phyloP scores from a whole-genome alignment of 805 yeast species.

The Nakazawaea molendinolei region DNA sequence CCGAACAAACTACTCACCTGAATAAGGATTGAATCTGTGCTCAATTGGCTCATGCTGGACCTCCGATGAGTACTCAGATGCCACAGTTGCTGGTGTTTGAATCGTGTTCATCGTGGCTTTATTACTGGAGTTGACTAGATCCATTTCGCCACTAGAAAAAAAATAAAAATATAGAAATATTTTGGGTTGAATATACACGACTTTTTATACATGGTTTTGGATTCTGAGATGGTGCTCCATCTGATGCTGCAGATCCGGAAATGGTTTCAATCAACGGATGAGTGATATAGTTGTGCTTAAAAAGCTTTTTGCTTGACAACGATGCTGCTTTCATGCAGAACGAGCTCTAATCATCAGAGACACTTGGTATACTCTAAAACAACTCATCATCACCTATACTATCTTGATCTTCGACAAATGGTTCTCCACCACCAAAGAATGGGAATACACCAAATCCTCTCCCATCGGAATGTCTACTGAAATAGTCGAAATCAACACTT shows the following conservation, averaged over 20 bases:
- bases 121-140: not conserved
- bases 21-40: slow-evolving; percentile 87
- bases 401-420: too few species aligned
- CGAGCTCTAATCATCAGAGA: too few species aligned
- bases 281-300: too few species aligned
- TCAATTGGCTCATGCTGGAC: slow-evolving; percentile 62
- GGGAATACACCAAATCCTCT: slow-evolving; percentile 40
- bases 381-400: slow-evolving; percentile 3
- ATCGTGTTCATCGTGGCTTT: slow-evolving; percentile 2
- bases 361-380: too few species aligned
- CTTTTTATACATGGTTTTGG: too few species aligned
- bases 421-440: slow-evolving; percentile 14
- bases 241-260: too few species aligned
- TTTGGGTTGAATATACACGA: slow-evolving; percentile 5
- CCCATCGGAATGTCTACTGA: slow-evolving; percentile 79
- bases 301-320: too few species aligned
- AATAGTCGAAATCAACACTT: slow-evolving; percentile 92
- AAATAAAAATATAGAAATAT: not conserved
- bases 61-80: slow-evolving; percentile 62
- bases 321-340: too few species aligned
- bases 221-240: too few species aligned
- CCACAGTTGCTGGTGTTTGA: slow-evolving; percentile 34
- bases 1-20: slow-evolving; percentile 28
- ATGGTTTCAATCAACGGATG: too few species aligned
- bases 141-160: slow-evolving; percentile 1